A percentile compares a stretch with the other conserved stretches of the same genome.
Evolutionary conservation across 768 basidiomycete genomes (phyloP).

Genomic region (Kwoniella botswanensis): DNA sequence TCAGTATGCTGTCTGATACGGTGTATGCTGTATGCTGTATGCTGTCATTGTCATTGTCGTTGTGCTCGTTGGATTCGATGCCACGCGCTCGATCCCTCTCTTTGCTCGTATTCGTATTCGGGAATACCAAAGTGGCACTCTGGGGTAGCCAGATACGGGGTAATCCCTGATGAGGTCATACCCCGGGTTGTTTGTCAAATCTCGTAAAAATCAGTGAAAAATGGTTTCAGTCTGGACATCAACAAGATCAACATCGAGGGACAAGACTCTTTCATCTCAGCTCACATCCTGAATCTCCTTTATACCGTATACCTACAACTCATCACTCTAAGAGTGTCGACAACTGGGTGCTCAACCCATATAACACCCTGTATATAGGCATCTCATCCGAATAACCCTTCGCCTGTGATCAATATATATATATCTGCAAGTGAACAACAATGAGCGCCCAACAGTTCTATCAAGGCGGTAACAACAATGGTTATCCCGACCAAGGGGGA

Average conservation of each 20-base stretch:
- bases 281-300: background rate
- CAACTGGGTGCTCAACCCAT: background rate
- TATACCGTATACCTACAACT: background rate
- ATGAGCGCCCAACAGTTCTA: slow-evolving; percentile 47
- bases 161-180: background rate
- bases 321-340: background rate
- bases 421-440: background rate
- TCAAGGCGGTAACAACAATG: slow-evolving; percentile 14
- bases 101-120: background rate
- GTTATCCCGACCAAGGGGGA: slow-evolving; percentile 13
- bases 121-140: background rate
- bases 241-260: background rate
- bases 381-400: no score
- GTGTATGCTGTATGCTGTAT: background rate
- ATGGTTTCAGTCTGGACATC: background rate
- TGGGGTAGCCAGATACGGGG: background rate
- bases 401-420: background rate
- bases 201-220: background rate
- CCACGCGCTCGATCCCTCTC: background rate
- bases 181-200: no score
- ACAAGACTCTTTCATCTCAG: background rate
- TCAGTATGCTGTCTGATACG: no score
- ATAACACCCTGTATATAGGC: background rate
- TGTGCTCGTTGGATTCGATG: background rate
- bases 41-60: background rate